Evolutionary conservation across 305 asterid species (phyloP).

Genomic region (Solanum hybrid): DNA sequence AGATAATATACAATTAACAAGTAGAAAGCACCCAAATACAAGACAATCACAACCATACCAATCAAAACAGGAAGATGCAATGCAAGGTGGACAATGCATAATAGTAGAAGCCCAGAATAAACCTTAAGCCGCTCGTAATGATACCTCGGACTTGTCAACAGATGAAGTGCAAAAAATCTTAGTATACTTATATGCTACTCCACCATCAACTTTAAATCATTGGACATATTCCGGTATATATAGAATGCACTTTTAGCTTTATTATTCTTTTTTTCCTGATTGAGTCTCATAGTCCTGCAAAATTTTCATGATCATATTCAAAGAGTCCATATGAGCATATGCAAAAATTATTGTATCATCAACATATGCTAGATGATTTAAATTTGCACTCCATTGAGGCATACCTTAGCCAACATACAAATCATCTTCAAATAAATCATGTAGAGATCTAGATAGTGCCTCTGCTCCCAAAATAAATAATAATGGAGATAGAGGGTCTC

Average conservation of each 20-base stretch:
- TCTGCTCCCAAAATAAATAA: too few relatives aligned
- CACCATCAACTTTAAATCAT: background rate
- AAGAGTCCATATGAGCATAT: too few relatives aligned
- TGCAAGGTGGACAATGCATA: background rate
- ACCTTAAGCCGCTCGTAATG: background rate
- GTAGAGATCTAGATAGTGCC: too few relatives aligned
- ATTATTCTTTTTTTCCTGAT: too few relatives aligned
- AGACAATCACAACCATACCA: background rate
- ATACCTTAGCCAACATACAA: too few relatives aligned
- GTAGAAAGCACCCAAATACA: background rate
- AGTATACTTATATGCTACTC: background rate
- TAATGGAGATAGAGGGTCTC: background rate
- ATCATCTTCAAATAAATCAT: too few relatives aligned
- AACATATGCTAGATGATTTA: too few relatives aligned
- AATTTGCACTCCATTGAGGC: too few relatives aligned
- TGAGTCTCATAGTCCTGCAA: too few relatives aligned
- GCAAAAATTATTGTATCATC: too few relatives aligned
- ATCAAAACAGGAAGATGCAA: background rate
- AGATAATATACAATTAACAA: too few relatives aligned
- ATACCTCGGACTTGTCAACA: background rate
- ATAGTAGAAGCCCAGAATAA: background rate
- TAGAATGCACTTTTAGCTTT: background rate
- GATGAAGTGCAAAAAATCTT: background rate
- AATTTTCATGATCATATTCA: too few relatives aligned
- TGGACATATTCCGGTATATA: background rate